Base-by-base conservation (phyloP, 768 basidiomycete genomes). In the Suillus paluster region DNA sequence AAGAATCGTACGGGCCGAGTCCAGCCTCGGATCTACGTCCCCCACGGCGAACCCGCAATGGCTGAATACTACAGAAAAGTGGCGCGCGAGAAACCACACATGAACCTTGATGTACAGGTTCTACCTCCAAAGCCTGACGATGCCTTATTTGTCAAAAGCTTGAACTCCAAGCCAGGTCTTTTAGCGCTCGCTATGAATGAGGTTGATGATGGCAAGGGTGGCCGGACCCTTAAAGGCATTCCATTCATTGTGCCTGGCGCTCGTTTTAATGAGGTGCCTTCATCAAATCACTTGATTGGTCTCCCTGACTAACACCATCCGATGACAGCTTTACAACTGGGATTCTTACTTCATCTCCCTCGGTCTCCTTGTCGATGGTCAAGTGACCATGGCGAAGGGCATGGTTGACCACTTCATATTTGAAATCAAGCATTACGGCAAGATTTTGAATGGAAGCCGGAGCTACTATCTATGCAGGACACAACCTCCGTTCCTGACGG, bases 361-460 rank as follows among this genome's bases (percentile, higher is more conserved):
- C 27, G 97, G 97, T 17, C 85, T 99, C 33, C 86, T 99, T 9
- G 94, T 98, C 25, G 97, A 99, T 71, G 96, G 95, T 30, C 90
- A 95, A 69, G 87, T 97, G 33, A 85, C 88, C 62, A 92, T 99
- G 87, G 97, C 97, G 21, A 94, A 95, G 77, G 94, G 95, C 69
- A 95, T 99, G 88, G 95, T 98, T 48, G 97, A 99, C 59, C 97
- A 99, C 75, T 99, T 99, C 79, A 92, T 97, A 71, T 99, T 99
- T 73, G 95, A 99, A 81, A 97, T 99, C 81, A 94, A 89, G 79
- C 93, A 97, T 77, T 97, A 97, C 73, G 92, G 92, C 80, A 96
- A 97, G 78, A 95, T 96, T 69, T 79, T 99, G 66, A 99, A 99
- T 74, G 97, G 97, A 64, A 96, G 91, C 76, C 90, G 97, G 69